phyloP scores from a whole-genome alignment of 106 monocot species.

The Vanilla planifolia region DNA sequence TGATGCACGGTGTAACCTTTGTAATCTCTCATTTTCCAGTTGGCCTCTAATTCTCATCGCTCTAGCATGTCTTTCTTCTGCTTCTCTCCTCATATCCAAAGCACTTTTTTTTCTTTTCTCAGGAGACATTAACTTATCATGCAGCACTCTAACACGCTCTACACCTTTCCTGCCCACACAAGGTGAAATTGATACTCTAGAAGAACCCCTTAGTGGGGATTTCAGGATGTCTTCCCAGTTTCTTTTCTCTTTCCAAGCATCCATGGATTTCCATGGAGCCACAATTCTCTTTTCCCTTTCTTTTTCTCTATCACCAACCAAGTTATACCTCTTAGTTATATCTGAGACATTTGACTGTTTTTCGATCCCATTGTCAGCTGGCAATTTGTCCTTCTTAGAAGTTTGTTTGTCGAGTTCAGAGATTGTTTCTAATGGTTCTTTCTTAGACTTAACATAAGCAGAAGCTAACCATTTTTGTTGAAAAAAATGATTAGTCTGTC shows the following conservation, averaged over 20 bases:
- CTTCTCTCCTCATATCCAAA: slow-evolving; percentile 82
- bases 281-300: slow-evolving; percentile 55
- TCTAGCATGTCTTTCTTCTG: slow-evolving; percentile 94
- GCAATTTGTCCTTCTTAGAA: slow-evolving; percentile 37
- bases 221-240: slow-evolving; percentile 97
- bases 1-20: slow-evolving; percentile 82
- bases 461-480: slow-evolving; percentile 16
- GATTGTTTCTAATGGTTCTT: slow-evolving; percentile 40
- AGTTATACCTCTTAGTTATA: slow-evolving; percentile 26
- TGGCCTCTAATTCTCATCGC: slow-evolving; percentile 84
- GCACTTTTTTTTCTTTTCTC: slow-evolving; percentile 89
- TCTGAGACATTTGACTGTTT: slow-evolving; percentile 32
- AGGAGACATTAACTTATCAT: slow-evolving; percentile 93
- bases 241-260: slow-evolving; percentile 98
- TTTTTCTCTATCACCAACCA: slow-evolving; percentile 34
- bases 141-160: slow-evolving; percentile 67
- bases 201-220: slow-evolving; percentile 55
- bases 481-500: slow-evolving; percentile 11
- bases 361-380: slow-evolving; percentile 39
- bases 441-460: slow-evolving; percentile 24
- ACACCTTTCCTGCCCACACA: slow-evolving; percentile 61
- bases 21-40: slow-evolving; percentile 85
- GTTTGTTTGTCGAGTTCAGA: slow-evolving; percentile 43
- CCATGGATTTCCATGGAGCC: slow-evolving; percentile 70
- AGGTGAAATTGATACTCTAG: slow-evolving; percentile 60